phyloP scores from a whole-genome alignment of 2,329 filamentous ascomycete genomes.

The Penicillium sp. region DNA sequence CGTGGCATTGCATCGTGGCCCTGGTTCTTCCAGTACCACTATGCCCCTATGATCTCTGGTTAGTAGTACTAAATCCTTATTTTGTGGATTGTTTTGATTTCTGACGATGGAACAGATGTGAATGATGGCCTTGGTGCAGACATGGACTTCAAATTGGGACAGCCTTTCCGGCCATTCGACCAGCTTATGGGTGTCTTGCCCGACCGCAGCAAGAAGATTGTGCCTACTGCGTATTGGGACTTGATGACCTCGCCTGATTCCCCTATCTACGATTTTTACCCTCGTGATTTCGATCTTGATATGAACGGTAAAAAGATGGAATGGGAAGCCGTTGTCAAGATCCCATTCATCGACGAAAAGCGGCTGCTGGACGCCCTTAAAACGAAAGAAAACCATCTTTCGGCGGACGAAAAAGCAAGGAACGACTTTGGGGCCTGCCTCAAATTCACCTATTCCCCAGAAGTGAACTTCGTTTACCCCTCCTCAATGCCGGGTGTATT shows the following conservation, averaged over 20 bases:
- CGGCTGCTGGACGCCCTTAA: constrained; percentile 82
- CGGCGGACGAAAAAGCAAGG: constrained; percentile 71
- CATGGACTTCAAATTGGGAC: constrained; percentile 87
- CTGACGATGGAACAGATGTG: constrained; percentile 61
- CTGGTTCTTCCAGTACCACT: constrained; percentile 97
- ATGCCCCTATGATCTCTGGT: constrained; percentile 93
- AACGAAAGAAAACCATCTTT: constrained; percentile 75
- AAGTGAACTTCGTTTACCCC: constrained; percentile 77
- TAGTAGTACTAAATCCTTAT: constrained; percentile 24
- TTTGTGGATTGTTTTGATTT: background rate
- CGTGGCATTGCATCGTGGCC: constrained; percentile 96
- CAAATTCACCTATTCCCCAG: constrained; percentile 83
- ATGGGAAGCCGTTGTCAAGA: constrained; percentile 98
- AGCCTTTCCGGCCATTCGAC: constrained; percentile 92
- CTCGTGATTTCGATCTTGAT: constrained; percentile 91
- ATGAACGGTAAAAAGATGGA: constrained; percentile 99
- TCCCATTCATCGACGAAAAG: constrained; percentile 95
- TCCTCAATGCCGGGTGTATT: constrained; percentile 88
- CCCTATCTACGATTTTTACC: constrained; percentile 97
- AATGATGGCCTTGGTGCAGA: constrained; percentile 81
- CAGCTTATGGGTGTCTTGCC: constrained; percentile 98
- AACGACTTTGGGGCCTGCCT: constrained; percentile 90
- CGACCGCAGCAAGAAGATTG: constrained; percentile 95
- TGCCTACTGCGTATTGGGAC: constrained; percentile 80
- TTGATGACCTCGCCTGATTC: constrained; percentile 89